phyloP scores from a whole-genome alignment of 2,329 filamentous ascomycete species.

The Neoscytalidium dimidiatum region DNA sequence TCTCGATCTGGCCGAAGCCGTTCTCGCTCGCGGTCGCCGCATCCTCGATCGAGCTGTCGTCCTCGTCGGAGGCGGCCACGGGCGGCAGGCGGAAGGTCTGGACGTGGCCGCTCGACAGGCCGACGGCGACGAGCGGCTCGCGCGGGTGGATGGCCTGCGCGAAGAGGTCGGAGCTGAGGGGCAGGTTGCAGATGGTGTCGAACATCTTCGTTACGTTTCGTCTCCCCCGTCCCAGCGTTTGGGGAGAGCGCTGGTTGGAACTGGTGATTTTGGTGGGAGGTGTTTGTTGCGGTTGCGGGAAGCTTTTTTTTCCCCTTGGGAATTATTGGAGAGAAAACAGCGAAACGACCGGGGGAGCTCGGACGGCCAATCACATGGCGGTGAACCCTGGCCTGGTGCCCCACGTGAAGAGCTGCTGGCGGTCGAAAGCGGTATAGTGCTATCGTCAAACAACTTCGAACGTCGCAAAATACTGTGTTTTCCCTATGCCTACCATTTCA shows the following conservation, averaged over 20 bases:
- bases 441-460: background rate
- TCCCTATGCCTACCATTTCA: background rate
- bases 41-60: slow-evolving; percentile 49
- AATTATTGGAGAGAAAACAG: background rate
- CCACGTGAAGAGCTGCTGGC: background rate
- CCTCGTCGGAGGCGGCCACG: slow-evolving; percentile 52
- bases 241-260: background rate
- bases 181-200: slow-evolving; percentile 88
- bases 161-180: slow-evolving; percentile 84
- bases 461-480: background rate
- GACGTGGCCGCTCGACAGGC: slow-evolving; percentile 82
- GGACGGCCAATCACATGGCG: background rate
- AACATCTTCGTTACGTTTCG: slow-evolving; percentile 63
- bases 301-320: no score
- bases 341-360: background rate
- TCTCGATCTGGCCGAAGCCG: slow-evolving; percentile 77
- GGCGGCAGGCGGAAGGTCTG: slow-evolving; percentile 77
- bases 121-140: slow-evolving; percentile 82
- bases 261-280: background rate
- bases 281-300: background rate
- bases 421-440: background rate
- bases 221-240: background rate
- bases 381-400: background rate
- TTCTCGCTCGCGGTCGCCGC: slow-evolving; percentile 49
- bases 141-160: slow-evolving; percentile 82